Evolutionary conservation across 2,329 filamentous ascomycete genomes (phyloP).

Genomic region (Venturia oleaginea): DNA sequence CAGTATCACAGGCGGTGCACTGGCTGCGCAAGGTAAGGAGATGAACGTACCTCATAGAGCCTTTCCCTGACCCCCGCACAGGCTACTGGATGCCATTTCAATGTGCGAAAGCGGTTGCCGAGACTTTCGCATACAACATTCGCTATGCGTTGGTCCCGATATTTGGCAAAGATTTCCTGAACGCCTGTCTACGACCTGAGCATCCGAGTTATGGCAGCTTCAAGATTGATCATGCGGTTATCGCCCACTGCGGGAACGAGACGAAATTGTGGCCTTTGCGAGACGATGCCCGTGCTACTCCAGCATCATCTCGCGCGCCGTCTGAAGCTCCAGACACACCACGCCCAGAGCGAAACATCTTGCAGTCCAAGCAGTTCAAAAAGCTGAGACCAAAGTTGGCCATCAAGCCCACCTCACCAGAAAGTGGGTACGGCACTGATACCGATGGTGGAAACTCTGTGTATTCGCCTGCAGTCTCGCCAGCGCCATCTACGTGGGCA

Average conservation of each 20-base stretch:
- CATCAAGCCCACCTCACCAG: not conserved
- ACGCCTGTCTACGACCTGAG: conserved; percentile 57
- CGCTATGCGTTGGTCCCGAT: conserved; percentile 79
- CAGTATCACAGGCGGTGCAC: conserved; percentile 87
- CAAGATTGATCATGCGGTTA: conserved; percentile 31
- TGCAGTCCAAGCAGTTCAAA: conserved; percentile 5
- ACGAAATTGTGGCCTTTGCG: conserved; percentile 26
- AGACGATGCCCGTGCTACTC: conserved; percentile 10
- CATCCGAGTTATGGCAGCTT: conserved; percentile 50
- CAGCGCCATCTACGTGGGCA: conserved; percentile 6
- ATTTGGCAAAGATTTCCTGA: conserved; percentile 76
- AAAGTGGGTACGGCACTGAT: conserved; percentile 15
- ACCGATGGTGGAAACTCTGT: conserved; percentile 3
- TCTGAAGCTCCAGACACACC: conserved; percentile 10
- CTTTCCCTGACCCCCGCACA: conserved; percentile 29
- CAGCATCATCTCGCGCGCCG: conserved; percentile 9
- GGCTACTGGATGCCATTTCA: conserved; percentile 95
- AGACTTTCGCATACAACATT: conserved; percentile 81
- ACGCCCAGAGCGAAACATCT: not conserved
- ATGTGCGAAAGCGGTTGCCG: conserved; percentile 77
- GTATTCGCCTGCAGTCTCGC: conserved; percentile 11
- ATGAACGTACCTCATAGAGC: conserved; percentile 3
- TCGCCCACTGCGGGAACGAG: conserved; percentile 29
- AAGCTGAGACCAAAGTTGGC: conserved; percentile 4
- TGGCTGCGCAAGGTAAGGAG: conserved; percentile 74